phyloP scores from a whole-genome alignment of 148 eudicot species.

The Silene uniflora region DNA sequence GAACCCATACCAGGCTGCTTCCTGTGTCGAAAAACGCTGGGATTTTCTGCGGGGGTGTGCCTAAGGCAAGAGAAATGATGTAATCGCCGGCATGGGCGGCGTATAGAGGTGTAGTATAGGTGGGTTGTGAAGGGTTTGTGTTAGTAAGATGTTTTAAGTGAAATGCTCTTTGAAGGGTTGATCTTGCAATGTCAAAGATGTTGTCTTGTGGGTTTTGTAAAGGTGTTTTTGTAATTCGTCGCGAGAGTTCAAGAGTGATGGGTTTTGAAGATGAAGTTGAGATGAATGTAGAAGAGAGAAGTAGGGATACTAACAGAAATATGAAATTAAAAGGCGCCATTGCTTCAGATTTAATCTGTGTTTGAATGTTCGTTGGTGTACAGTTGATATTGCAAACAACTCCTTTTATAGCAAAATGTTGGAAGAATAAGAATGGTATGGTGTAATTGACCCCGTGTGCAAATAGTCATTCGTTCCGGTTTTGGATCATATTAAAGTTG shows the following conservation, averaged over 20 bases:
- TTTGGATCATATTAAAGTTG: no score
- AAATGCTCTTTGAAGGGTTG: slow-evolving; percentile 47
- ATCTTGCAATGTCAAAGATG: slow-evolving; percentile 31
- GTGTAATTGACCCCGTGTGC: no score
- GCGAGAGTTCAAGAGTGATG: slow-evolving; percentile 24
- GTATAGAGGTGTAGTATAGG: slow-evolving; percentile 29
- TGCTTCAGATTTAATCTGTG: not conserved
- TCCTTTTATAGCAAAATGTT: not conserved
- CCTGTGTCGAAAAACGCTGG: slow-evolving; percentile 63
- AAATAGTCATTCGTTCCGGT: no score
- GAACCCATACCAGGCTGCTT: slow-evolving; percentile 67
- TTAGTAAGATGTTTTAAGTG: slow-evolving; percentile 41
- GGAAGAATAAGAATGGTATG: not conserved
- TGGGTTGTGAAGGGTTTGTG: not conserved
- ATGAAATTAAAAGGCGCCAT: slow-evolving; percentile 3
- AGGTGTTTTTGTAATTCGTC: slow-evolving; percentile 16
- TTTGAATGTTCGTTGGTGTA: not conserved
- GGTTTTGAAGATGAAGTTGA: slow-evolving; percentile 27
- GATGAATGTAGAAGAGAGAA: slow-evolving; percentile 22
- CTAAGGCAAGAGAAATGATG: slow-evolving; percentile 48
- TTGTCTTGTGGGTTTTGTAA: slow-evolving; percentile 27
- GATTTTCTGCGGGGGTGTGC: slow-evolving; percentile 53
- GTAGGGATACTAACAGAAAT: slow-evolving; percentile 27
- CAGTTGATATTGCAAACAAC: not conserved
- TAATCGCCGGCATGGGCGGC: slow-evolving; percentile 62